phyloP scores from a whole-genome alignment of 352 stramenopile genomes.

The Paralagenidium karlingii region DNA sequence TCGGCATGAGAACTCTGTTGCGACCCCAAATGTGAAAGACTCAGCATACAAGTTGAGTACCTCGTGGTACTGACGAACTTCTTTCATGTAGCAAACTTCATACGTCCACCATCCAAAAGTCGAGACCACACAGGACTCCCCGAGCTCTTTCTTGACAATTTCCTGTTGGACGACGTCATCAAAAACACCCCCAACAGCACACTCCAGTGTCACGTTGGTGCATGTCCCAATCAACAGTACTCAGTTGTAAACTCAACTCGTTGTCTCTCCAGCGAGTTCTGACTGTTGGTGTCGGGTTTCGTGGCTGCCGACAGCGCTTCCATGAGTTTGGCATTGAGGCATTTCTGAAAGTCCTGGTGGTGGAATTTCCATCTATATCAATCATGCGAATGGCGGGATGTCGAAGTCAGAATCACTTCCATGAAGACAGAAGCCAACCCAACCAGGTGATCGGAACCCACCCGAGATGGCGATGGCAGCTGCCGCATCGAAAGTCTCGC shows the following conservation, averaged over 20 bases:
- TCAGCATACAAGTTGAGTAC: neutral
- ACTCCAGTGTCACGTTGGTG: neutral
- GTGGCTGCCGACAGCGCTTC: constrained; percentile 26
- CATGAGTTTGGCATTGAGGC: constrained; percentile 43
- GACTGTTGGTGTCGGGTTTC: constrained; percentile 2
- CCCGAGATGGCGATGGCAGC: constrained; percentile 69
- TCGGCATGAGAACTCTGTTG: too few species aligned
- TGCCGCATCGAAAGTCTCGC: constrained; percentile 53
- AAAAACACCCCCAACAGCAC: neutral
- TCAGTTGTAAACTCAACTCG: neutral
- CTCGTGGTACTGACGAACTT: constrained; percentile 77
- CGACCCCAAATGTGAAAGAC: neutral
- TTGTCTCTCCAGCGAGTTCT: neutral
- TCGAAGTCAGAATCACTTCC: neutral
- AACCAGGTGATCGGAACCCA: constrained; percentile 7
- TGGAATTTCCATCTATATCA: constrained; percentile 79
- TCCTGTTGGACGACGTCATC: neutral
- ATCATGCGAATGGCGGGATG: too few species aligned
- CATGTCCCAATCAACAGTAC: neutral
- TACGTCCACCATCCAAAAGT: constrained; percentile 76
- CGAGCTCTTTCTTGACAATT: constrained; percentile 34
- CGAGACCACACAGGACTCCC: constrained; percentile 43
- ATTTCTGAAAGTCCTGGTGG: constrained; percentile 60
- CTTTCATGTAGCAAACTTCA: constrained; percentile 64
- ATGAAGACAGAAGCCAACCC: neutral